These are phyloP conservation scores for Globisporangium mamillatum DNA, from an alignment of 352 stramenopile genomes.

Conservation along the genomic window DNA sequence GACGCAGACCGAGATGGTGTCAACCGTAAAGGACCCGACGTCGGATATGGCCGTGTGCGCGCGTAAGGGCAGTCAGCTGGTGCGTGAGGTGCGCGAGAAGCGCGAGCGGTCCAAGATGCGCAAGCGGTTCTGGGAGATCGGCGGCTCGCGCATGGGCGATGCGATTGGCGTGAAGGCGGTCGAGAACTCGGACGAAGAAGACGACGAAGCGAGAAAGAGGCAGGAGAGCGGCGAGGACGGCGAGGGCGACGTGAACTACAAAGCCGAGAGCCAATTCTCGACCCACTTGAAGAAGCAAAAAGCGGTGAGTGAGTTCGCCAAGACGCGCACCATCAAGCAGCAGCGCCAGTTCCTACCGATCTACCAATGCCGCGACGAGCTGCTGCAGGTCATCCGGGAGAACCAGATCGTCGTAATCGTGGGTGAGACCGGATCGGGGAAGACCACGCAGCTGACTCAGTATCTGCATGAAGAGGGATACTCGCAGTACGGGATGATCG, in stretches of 20 bases:
- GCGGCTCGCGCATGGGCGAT: constrained; percentile 96
- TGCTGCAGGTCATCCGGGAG: constrained; percentile 96
- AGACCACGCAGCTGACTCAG: constrained; percentile 98
- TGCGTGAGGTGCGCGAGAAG: constrained; percentile 78
- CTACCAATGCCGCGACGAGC: constrained; percentile 93
- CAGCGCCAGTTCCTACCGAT: constrained; percentile 97
- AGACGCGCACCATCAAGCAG: constrained; percentile 94
- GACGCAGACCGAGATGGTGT: constrained; percentile 93
- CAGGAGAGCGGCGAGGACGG: constrained; percentile 27
- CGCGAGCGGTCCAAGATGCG: constrained; percentile 91
- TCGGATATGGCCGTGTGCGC: constrained; percentile 95
- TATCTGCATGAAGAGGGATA: constrained; percentile 92
- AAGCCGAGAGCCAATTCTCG: constrained; percentile 93
- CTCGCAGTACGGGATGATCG: constrained; percentile 89
- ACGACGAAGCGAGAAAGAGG: constrained; percentile 41
- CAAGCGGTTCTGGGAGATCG: constrained; percentile 99
- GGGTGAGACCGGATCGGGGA: constrained; percentile 96
- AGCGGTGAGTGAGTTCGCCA: constrained; percentile 94
- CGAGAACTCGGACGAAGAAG: constrained; percentile 53
- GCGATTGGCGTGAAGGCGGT: constrained; percentile 90
- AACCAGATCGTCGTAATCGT: constrained; percentile 99
- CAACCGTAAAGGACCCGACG: constrained; percentile 94
- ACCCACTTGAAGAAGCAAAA: constrained; percentile 91
- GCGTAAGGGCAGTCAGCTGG: constrained; percentile 89
- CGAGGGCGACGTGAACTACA: constrained; percentile 88